phyloP scores from a whole-genome alignment of 2,329 filamentous ascomycete species.

The Aureobasidium mangrovei region DNA sequence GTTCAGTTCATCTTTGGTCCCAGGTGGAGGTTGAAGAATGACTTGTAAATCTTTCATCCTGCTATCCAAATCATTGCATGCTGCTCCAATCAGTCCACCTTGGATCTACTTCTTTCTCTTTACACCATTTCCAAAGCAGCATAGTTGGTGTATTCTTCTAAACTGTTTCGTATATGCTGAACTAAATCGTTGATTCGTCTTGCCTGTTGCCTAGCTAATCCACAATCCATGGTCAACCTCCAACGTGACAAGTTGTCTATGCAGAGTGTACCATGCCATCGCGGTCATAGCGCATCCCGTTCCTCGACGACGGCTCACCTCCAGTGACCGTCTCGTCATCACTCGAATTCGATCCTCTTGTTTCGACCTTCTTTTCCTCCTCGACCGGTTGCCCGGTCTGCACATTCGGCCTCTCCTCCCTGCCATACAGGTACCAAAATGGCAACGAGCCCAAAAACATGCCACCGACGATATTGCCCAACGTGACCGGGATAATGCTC shows the following conservation, averaged over 20 bases:
- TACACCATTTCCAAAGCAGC: no score
- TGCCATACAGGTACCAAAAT: constrained; percentile 12
- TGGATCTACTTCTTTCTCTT: no score
- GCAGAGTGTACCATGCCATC: background rate
- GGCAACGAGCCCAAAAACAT: constrained; percentile 3
- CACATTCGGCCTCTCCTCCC: background rate
- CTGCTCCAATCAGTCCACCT: no score
- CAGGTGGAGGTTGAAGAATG: background rate
- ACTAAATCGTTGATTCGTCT: no score
- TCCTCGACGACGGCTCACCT: background rate
- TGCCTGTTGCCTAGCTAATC: no score
- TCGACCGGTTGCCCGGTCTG: background rate
- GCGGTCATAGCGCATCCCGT: background rate
- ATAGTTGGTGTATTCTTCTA: no score
- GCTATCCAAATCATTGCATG: no score
- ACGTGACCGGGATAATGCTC: constrained; percentile 16
- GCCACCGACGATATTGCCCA: constrained; percentile 16
- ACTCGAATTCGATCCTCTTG: background rate
- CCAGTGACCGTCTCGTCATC: background rate
- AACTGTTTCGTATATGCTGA: no score
- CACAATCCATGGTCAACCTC: no score
- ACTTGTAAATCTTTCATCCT: no score
- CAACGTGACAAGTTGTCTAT: background rate
- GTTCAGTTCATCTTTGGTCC: constrained; percentile 6
- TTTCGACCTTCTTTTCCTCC: background rate